A percentile compares a stretch with the other conserved stretches of the same genome.
Evolutionary conservation across 2,329 filamentous ascomycete genomes (phyloP).

Genomic region (Diaporthe sp.): DNA sequence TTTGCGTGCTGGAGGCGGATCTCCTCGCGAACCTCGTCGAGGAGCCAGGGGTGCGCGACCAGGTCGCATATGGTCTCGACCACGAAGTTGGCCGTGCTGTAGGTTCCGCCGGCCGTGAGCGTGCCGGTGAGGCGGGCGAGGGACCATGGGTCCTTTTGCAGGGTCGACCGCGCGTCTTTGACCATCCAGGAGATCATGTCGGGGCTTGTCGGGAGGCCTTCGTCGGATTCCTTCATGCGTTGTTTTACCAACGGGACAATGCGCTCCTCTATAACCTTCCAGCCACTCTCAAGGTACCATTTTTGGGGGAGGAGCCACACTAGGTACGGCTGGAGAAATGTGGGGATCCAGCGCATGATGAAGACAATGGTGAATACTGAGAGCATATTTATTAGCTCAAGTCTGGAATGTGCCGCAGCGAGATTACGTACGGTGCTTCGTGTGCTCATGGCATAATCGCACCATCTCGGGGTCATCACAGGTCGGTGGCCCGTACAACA

Average conservation of each 20-base stretch:
- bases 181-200: constrained; percentile 2
- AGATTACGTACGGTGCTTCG: background rate
- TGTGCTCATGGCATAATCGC: background rate
- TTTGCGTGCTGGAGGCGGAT: background rate
- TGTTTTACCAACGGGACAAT: background rate
- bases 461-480: background rate
- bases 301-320: background rate
- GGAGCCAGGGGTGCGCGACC: background rate
- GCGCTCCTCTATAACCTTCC: background rate
- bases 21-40: background rate
- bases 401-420: too few relatives aligned
- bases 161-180: background rate
- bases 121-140: background rate
- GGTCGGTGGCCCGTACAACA: background rate
- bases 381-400: background rate
- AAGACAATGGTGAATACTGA: background rate
- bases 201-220: background rate
- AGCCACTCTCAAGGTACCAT: background rate
- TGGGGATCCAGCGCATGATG: background rate
- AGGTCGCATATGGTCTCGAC: background rate
- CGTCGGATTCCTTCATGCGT: background rate
- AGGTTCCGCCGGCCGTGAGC: background rate
- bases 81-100: constrained; percentile 7
- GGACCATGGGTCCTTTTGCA: background rate
- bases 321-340: background rate